Percentiles rank a stretch among this genome's conserved stretches.
Conservation (phyloP, 2,329 filamentous ascomycete genomes). For the Fusarium nodosum region DNA sequence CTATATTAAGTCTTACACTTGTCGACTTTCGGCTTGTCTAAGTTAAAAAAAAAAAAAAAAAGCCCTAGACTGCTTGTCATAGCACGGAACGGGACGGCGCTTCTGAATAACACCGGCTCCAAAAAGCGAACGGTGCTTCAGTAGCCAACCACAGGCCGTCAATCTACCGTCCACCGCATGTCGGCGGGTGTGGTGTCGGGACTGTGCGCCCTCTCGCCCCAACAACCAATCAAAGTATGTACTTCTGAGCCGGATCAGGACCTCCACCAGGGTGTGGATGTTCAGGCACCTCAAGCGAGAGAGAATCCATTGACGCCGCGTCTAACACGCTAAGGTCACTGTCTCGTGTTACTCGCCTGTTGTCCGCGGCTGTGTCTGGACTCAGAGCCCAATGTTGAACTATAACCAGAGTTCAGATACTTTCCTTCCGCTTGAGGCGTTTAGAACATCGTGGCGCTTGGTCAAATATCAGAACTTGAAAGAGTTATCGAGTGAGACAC, state of each 20-base stretch:
- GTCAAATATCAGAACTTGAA: not conserved
- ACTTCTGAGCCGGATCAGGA: conserved; percentile 7
- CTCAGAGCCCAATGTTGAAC: conserved; percentile 19
- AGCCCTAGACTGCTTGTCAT: too few relatives aligned
- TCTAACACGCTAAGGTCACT: conserved; percentile 51
- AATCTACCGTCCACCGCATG: conserved; percentile 36
- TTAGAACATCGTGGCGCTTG: conserved; percentile 19
- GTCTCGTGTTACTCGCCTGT: conserved; percentile 49
- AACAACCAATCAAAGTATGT: conserved; percentile 40
- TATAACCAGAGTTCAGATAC: conserved; percentile 12
- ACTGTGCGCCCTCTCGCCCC: conserved; percentile 41
- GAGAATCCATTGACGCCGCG: conserved; percentile 52
- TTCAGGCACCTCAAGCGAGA: conserved; percentile 46
- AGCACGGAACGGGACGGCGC: not conserved
- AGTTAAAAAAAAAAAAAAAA: too few relatives aligned
- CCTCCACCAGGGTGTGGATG: conserved; percentile 30
- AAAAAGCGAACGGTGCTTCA: conserved; percentile 23
- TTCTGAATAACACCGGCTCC: conserved; percentile 20
- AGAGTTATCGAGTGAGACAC: conserved; percentile 12
- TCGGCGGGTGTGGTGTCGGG: conserved; percentile 47
- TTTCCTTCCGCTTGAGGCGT: conserved; percentile 25
- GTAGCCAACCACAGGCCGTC: conserved; percentile 31
- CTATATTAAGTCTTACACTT: not conserved
- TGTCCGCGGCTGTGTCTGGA: conserved; percentile 51
- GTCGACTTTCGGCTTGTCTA: not conserved